Base-by-base conservation (phyloP, 2,329 filamentous ascomycete species). In the Xylariaceae sp. region DNA sequence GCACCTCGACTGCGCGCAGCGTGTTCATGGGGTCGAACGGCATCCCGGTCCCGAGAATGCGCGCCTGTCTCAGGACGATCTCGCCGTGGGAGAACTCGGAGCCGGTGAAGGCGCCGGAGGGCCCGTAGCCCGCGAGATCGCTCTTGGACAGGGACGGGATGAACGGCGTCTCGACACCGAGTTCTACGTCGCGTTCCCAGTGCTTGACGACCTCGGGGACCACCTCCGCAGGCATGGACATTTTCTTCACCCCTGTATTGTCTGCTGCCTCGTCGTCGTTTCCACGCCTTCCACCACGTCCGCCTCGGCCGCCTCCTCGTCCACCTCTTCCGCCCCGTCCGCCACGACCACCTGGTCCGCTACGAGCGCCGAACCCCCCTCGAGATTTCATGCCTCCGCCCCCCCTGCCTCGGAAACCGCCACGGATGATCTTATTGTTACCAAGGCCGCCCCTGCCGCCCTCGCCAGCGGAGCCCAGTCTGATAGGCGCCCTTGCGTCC, bases 1-100 rank as follows among this genome's bases (percentile, higher is more conserved):
- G 42, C 24, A 57, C 52, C 8, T 57, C 58, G 19, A 46, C 36
- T 11, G 54, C 35, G 18, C 47, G 23, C 9, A 41, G 30, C 8
- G 36, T 41, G 36, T 55, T 38, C 21, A 49, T 24, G 9, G 51
- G 46, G 38, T 59, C 51, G 54, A 59, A 67, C 0, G 57, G 36
- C 31, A 50, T 40, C 4, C 61, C 66, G 39, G 64, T 60, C 9
- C 59, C 63, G 31, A 69, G 52, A 29, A 68, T 46, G 12, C 65
- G 59, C 54, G 67, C 63, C 45, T 58, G 55, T 12, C 61, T 60
- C 33, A 67, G 31, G 7, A 56, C 64, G 13, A 58, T 51, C 48
- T 61, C 60, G 31, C 58, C 52, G 38, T 54, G 50, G 32, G 57
- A 61, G 34, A 59, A 46, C 15, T 53, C 40, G 34, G 56, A 52